Evolutionary conservation across 2,329 filamentous ascomycete species (phyloP).

Genomic region (Penicillium oxalicum): DNA sequence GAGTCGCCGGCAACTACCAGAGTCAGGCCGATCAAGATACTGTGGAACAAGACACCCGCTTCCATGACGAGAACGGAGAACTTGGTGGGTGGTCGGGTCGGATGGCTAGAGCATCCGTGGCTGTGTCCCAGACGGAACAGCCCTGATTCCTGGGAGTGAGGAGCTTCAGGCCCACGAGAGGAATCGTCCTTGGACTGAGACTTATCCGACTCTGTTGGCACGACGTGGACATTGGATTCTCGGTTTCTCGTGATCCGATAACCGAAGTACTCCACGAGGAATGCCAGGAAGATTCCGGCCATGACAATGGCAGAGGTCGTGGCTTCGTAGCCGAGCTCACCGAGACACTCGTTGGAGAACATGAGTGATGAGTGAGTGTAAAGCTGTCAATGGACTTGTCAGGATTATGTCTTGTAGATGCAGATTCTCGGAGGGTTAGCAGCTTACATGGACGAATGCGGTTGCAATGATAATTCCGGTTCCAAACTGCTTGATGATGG

Average conservation of each 20-base stretch:
- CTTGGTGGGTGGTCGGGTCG: conserved; percentile 40
- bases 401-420: not conserved
- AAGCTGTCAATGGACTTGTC: conserved; percentile 45
- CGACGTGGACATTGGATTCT: conserved; percentile 13
- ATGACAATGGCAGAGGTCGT: conserved; percentile 66
- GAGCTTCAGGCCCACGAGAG: conserved; percentile 3
- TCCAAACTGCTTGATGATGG: conserved; percentile 58
- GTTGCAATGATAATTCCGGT: conserved; percentile 38
- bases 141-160: conserved; percentile 7
- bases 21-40: conserved; percentile 47
- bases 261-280: conserved; percentile 63
- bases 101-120: conserved; percentile 26
- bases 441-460: conserved; percentile 35
- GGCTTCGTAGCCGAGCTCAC: conserved; percentile 60
- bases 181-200: not conserved
- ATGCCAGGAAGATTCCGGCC: conserved; percentile 67
- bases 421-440: too few species aligned
- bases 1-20: conserved; percentile 46
- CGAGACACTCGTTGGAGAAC: conserved; percentile 65
- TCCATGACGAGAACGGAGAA: conserved; percentile 65
- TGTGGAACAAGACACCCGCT: conserved; percentile 69
- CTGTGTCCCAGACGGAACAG: conserved; percentile 29
- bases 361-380: conserved; percentile 67
- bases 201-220: not conserved
- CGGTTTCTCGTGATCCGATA: conserved; percentile 49